Conservation (phyloP, 768 basidiomycete genomes). For the Pleurotus ostreatus region DNA sequence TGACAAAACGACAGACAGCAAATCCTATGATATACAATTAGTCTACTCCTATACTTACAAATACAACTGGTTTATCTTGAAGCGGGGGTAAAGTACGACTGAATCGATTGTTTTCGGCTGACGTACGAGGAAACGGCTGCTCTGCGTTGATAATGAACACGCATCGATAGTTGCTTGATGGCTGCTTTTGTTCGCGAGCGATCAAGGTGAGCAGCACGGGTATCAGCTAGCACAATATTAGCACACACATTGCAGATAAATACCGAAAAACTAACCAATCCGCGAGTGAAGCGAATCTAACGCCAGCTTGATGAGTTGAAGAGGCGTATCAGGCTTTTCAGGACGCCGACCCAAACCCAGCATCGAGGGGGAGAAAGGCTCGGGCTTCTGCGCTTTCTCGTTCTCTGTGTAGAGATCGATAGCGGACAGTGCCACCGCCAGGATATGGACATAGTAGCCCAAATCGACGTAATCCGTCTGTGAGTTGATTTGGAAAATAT, state of each 20-base stretch:
- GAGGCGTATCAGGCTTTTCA: conserved; percentile 32
- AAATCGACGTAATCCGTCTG: conserved; percentile 61
- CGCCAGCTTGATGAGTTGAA: conserved; percentile 43
- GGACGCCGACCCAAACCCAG: conserved; percentile 20
- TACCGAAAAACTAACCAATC: conserved; percentile 46
- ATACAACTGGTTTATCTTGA: not conserved
- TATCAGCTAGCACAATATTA: conserved; percentile 33
- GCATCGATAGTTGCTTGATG: conserved; percentile 60
- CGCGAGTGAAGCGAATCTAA: conserved; percentile 54
- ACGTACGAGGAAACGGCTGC: conserved; percentile 5
- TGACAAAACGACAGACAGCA: no score
- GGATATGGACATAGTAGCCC: conserved; percentile 47
- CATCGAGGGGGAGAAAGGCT: not conserved
- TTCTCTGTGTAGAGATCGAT: conserved; percentile 51
- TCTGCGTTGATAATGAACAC: conserved; percentile 56
- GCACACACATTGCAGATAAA: not conserved
- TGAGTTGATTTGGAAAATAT: conserved; percentile 47
- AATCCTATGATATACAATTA: no score
- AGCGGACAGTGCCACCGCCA: conserved; percentile 56
- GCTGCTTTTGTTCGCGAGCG: conserved; percentile 70
- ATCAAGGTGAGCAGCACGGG: conserved; percentile 70
- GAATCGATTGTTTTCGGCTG: not conserved
- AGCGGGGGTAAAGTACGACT: not conserved
- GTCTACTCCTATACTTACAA: no score
- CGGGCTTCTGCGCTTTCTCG: conserved; percentile 29